Percentiles rank a stretch among this genome's conserved stretches.
These are phyloP conservation scores for Penicillium silybi DNA, from an alignment of 495 filamentous ascomycete species.

Conservation along the genomic window DNA sequence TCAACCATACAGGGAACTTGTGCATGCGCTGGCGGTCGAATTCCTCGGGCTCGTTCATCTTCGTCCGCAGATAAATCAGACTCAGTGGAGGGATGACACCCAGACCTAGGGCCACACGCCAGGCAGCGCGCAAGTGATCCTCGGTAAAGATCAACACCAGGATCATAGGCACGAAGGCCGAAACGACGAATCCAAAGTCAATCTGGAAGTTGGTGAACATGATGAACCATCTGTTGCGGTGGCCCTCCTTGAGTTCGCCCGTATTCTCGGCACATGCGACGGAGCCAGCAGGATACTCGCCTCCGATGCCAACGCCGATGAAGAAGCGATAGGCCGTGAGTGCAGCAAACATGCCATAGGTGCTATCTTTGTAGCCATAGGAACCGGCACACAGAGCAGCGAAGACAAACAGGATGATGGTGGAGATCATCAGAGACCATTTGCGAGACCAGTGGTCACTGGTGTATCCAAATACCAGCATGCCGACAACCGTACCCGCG, in stretches of 20 bases:
- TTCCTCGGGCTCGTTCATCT: slow-evolving; percentile 78
- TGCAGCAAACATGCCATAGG: slow-evolving; percentile 70
- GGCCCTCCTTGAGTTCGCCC: slow-evolving; percentile 74
- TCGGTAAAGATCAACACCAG: slow-evolving; percentile 66
- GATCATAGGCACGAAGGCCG: slow-evolving; percentile 69
- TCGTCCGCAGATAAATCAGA: slow-evolving; percentile 70
- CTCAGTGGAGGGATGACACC: slow-evolving; percentile 75
- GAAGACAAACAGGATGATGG: slow-evolving; percentile 78
- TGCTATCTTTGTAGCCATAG: slow-evolving; percentile 61
- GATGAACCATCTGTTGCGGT: slow-evolving; percentile 85
- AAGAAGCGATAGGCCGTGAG: slow-evolving; percentile 85
- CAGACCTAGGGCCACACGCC: slow-evolving; percentile 72
- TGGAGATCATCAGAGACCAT: slow-evolving; percentile 75
- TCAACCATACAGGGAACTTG: slow-evolving; percentile 46
- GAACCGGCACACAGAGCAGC: slow-evolving; percentile 73
- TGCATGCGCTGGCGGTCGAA: slow-evolving; percentile 61
- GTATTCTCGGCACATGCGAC: slow-evolving; percentile 82
- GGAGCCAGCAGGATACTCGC: slow-evolving; percentile 87
- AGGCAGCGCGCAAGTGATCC: slow-evolving; percentile 65
- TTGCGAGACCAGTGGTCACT: slow-evolving; percentile 82
- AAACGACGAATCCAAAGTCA: slow-evolving; percentile 72
- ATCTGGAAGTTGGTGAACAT: slow-evolving; percentile 91
- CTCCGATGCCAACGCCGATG: slow-evolving; percentile 59
- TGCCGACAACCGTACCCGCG: slow-evolving; percentile 81
- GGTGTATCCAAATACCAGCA: slow-evolving; percentile 76